Base-by-base conservation (phyloP, 208 protist species). In the Trypanosomatidae sp. region DNA sequence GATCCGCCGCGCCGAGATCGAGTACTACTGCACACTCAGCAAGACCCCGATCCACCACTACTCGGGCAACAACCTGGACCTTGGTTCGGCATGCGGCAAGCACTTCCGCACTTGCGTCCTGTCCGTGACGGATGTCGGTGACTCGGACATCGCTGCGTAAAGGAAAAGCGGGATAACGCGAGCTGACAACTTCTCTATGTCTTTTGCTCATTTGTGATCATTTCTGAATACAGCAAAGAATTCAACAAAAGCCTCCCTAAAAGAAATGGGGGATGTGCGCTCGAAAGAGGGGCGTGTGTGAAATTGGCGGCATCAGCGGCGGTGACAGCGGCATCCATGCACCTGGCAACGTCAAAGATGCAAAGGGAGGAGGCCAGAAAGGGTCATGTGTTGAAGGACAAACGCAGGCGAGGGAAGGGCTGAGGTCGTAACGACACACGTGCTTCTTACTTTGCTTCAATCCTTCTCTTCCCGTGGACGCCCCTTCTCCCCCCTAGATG, bases 1-100 rank as follows among this genome's bases (percentile, higher is more conserved):
- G 44, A 90, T 99, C 52, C 94, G 98, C 81, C 98, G 98, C 84
- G 99, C 98, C 12, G 98, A 99, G 92, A 95, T 99, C 69, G 99
- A 99, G 94, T 99, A 99, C 94, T 99, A 99, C 92, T 99, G 99
- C 85, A 99, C 99, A 86, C 97, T 99, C 73, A 93, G 93, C 88
- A 99, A 99, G 91, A 99, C 98, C 62, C 85, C 84, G 56, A 99
- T 99, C 70, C 98, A 99, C 89, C 99, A 99, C 93, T 99, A 99
- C 95, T 84, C 90, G 56, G 99, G 99, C 62, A 99, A 98, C 92
- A 98, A 98, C 94, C 94, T 99, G 68, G 99, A 99, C 81, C 94
- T 99, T 39, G 99, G 99, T 49, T 99, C 99, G 25, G 98, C 99
- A 47, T 99, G 99, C 89, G 99, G 99, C 82, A 98, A 99, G 85